Evolutionary conservation across 257 asterid genomes (phyloP).

Genomic region (Primulina tabacum): DNA sequence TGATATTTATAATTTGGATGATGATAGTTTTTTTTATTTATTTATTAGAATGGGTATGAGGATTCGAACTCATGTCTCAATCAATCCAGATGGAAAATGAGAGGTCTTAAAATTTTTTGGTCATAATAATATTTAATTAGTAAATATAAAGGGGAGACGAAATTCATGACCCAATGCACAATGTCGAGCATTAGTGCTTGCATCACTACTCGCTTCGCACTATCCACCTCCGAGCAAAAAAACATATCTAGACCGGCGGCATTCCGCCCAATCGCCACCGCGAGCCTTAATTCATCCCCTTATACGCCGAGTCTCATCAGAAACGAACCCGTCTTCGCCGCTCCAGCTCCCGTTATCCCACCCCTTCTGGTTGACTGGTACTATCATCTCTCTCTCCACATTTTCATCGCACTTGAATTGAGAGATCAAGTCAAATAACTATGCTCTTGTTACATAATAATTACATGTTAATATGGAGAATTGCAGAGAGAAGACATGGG

Average conservation of each 20-base stretch:
- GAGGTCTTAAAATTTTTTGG: too few species aligned
- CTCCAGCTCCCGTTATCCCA: constrained; percentile 1
- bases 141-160: constrained; percentile 33
- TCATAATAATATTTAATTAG: not conserved
- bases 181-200: constrained; percentile 73
- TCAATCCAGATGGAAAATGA: too few species aligned
- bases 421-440: too few species aligned
- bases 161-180: constrained; percentile 27
- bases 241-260: constrained; percentile 25
- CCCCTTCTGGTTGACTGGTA: not conserved
- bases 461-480: not conserved
- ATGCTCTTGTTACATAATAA: too few species aligned
- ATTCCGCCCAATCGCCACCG: constrained; percentile 52
- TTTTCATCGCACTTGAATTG: too few species aligned
- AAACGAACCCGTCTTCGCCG: constrained; percentile 7
- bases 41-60: too few species aligned
- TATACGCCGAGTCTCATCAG: constrained; percentile 5
- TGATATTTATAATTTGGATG: not conserved
- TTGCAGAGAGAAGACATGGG: constrained; percentile 86
- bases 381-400: not conserved
- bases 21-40: not conserved
- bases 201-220: constrained; percentile 43
- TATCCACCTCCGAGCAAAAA: constrained; percentile 28
- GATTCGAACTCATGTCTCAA: too few species aligned
- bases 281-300: constrained; percentile 46